phyloP scores from a whole-genome alignment of 306 rosid genomes.

The Acacia melanoxylon region DNA sequence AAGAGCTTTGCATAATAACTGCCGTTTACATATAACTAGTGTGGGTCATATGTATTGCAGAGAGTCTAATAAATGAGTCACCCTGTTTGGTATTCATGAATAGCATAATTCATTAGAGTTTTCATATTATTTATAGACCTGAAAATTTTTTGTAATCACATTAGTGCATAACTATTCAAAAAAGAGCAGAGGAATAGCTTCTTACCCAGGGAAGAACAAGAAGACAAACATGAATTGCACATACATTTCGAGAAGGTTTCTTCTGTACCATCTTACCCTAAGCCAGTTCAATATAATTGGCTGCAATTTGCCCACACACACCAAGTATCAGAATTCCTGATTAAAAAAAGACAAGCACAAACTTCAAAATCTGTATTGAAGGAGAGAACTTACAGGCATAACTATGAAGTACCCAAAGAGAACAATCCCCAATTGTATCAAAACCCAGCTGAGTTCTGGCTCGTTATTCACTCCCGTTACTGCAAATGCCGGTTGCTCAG shows the following conservation, averaged over 20 bases:
- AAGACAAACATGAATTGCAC: constrained; percentile 92
- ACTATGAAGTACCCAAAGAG: constrained; percentile 65
- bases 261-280: constrained; percentile 83
- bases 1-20: not conserved
- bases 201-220: constrained; percentile 87
- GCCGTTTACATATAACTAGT: not conserved
- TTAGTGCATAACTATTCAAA: not conserved
- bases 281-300: constrained; percentile 88
- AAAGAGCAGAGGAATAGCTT: constrained; percentile 4
- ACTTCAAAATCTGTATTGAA: not conserved
- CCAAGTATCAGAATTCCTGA: not conserved
- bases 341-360: not conserved
- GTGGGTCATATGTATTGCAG: not conserved
- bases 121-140: too few species aligned
- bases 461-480: constrained; percentile 73
- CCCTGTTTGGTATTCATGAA: not conserved
- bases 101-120: not conserved
- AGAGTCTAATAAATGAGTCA: not conserved
- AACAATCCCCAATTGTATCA: constrained; percentile 61
- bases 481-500: constrained; percentile 73
- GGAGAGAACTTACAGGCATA: constrained; percentile 61
- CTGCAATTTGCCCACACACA: constrained; percentile 44
- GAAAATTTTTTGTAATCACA: not conserved
- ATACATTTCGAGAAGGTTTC: constrained; percentile 76
- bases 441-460: constrained; percentile 49